Conservation (phyloP, 1,284 basidiomycete species). For the Grifola frondosa region DNA sequence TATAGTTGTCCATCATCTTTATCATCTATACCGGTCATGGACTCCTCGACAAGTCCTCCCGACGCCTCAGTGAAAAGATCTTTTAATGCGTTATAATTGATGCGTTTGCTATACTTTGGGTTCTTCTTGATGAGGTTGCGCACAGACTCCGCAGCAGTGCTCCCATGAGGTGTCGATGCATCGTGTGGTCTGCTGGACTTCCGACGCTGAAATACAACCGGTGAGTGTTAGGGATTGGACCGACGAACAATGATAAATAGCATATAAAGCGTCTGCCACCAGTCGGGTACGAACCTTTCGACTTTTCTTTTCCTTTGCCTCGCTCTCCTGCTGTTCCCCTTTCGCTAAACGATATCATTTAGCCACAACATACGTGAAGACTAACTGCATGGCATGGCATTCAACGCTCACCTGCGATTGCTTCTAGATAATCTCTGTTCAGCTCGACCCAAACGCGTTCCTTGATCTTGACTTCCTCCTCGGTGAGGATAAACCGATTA, state of each 20-base stretch:
- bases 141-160: conserved; percentile 79
- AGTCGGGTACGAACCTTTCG: conserved; percentile 70
- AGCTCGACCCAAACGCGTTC: conserved; percentile 97
- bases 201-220: conserved; percentile 48
- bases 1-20: conserved; percentile 35
- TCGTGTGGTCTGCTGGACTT: conserved; percentile 75
- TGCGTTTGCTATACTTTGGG: conserved; percentile 81
- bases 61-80: conserved; percentile 67
- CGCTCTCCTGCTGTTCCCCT: conserved; percentile 56
- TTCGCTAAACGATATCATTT: conserved; percentile 57
- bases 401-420: conserved; percentile 71
- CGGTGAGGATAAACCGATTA: conserved; percentile 79
- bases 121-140: conserved; percentile 80
- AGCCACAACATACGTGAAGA: conserved; percentile 35
- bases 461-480: conserved; percentile 87
- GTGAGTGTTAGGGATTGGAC: conserved; percentile 1
- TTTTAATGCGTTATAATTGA: conserved; percentile 86
- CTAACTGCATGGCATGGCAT: conserved; percentile 6
- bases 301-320: conserved; percentile 50
- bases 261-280: conserved; percentile 19
- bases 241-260: conserved; percentile 17
- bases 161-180: conserved; percentile 67
- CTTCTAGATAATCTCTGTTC: conserved; percentile 92
- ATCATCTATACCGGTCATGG: conserved; percentile 33
- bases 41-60: conserved; percentile 34